Percentiles rank a stretch among this genome's conserved stretches.
Evolutionary conservation across 2,329 filamentous ascomycete species (phyloP).

Genomic region (Penicillium sp.): DNA sequence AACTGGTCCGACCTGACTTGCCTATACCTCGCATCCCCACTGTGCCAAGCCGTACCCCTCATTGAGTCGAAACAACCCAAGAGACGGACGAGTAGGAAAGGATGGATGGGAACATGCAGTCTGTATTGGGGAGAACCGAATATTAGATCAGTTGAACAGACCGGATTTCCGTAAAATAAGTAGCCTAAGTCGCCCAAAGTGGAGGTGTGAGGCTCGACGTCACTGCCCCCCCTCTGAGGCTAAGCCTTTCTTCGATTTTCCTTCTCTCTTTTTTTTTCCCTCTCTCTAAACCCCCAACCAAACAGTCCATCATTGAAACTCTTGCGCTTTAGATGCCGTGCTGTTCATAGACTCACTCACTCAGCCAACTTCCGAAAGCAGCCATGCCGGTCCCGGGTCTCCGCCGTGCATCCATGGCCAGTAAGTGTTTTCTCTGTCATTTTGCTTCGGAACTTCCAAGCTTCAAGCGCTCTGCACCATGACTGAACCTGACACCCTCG

Average conservation of each 20-base stretch:
- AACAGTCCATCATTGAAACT: neutral
- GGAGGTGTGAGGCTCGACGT: constrained; percentile 11
- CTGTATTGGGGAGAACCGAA: neutral
- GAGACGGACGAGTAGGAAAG: neutral
- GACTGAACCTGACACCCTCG: constrained; percentile 27
- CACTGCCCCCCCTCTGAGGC: constrained; percentile 9
- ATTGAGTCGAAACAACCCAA: constrained; percentile 8
- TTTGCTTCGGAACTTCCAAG: constrained; percentile 2
- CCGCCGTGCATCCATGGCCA: constrained; percentile 38
- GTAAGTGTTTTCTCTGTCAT: constrained; percentile 27
- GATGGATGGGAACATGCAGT: neutral
- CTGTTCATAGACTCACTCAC: neutral
- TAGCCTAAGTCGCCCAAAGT: neutral
- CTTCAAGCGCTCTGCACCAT: neutral
- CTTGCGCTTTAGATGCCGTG: neutral
- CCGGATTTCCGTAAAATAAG: neutral
- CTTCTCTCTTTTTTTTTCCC: neutral
- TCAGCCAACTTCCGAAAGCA: constrained; percentile 20
- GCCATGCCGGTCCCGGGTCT: constrained; percentile 38
- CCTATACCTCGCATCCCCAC: constrained; percentile 6
- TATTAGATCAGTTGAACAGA: neutral
- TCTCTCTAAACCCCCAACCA: neutral
- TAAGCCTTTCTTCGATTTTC: constrained; percentile 7
- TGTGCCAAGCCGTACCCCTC: constrained; percentile 24
- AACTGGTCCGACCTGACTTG: constrained; percentile 1